Evolutionary conservation across 768 basidiomycete genomes (phyloP).

Genomic region (Russula sp.): DNA sequence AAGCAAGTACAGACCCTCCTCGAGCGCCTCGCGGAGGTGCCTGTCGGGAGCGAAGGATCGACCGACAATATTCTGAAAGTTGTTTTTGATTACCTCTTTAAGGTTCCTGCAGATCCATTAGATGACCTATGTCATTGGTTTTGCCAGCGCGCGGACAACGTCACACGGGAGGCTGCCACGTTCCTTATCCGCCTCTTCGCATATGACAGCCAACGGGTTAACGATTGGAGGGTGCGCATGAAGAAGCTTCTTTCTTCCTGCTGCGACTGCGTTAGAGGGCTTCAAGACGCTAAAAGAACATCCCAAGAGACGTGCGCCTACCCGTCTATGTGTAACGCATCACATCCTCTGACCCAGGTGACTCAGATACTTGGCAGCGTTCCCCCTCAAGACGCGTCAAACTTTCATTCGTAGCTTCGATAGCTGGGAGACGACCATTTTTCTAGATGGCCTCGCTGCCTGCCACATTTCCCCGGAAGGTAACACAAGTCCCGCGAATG

Average conservation of each 20-base stretch:
- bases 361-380: slow-evolving; percentile 69
- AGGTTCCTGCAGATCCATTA: slow-evolving; percentile 32
- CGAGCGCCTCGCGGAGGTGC: slow-evolving; percentile 48
- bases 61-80: slow-evolving; percentile 44
- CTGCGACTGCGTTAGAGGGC: slow-evolving; percentile 59
- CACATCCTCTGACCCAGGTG: slow-evolving; percentile 7
- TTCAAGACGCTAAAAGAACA: slow-evolving; percentile 56
- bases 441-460: slow-evolving; percentile 43
- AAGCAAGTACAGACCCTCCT: slow-evolving; percentile 45
- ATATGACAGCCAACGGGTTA: slow-evolving; percentile 55
- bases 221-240: slow-evolving; percentile 57
- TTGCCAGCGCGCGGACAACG: slow-evolving; percentile 53
- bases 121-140: slow-evolving; percentile 63
- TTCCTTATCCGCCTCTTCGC: slow-evolving; percentile 82
- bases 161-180: slow-evolving; percentile 61
- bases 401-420: slow-evolving; percentile 61
- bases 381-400: slow-evolving; percentile 42
- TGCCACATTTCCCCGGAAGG: slow-evolving; percentile 27
- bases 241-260: slow-evolving; percentile 55
- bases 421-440: slow-evolving; percentile 54
- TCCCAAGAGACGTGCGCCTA: slow-evolving; percentile 67
- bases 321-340: not conserved
- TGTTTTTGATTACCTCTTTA: slow-evolving; percentile 52
- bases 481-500: not conserved
- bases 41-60: slow-evolving; percentile 45